These are phyloP conservation scores for Podaxis sp. DNA, from an alignment of 768 basidiomycete genomes.

Conservation along the genomic window DNA sequence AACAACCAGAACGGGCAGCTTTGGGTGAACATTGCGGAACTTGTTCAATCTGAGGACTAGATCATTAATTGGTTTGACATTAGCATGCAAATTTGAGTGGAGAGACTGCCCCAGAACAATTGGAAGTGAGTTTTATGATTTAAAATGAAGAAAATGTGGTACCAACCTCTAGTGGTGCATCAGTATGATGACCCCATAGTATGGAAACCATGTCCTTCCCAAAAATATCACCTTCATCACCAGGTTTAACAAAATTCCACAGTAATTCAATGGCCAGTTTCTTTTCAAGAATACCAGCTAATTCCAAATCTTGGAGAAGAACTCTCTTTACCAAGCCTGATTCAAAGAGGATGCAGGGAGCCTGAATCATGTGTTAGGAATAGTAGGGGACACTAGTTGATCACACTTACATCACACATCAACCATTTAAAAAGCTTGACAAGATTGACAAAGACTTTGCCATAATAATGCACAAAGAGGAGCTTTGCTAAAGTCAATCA, in stretches of 20 bases:
- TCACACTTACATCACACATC: not conserved
- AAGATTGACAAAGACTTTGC: not conserved
- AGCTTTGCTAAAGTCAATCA: not conserved
- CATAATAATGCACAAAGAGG: not conserved
- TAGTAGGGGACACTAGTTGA: not conserved
- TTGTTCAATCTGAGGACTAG: no score
- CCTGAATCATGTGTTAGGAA: not conserved
- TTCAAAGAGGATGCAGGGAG: not conserved
- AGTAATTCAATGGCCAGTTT: not conserved
- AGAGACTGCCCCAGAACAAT: no score
- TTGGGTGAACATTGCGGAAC: no score
- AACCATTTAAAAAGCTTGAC: not conserved
- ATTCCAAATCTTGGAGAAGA: not conserved
- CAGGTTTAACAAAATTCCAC: not conserved
- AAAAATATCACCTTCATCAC: no score
- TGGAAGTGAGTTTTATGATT: not conserved
- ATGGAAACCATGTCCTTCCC: no score
- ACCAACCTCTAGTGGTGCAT: no score
- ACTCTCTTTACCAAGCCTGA: not conserved
- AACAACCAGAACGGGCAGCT: no score
- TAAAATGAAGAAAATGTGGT: no score
- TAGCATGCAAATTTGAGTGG: no score
- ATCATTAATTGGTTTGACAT: no score
- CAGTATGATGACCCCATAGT: no score
- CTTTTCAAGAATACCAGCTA: not conserved